Evolutionary conservation across 1,284 basidiomycete species (phyloP).

Genomic region (Cutaneotrichosporon arboriforme): DNA sequence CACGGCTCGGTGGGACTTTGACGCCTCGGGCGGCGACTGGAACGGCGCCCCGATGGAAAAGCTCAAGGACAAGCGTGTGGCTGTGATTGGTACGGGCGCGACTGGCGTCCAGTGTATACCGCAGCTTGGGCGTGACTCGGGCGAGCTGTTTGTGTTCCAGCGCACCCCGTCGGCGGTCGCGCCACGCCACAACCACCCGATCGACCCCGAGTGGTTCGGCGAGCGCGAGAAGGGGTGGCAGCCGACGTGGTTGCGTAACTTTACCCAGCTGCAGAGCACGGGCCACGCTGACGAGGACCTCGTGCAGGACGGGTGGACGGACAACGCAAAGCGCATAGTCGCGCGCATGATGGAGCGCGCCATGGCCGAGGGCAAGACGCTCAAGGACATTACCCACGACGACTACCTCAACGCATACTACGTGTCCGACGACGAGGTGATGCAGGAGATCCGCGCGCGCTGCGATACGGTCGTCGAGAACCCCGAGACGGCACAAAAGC

Average conservation of each 20-base stretch:
- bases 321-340: conserved; percentile 7
- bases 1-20: conserved; percentile 16
- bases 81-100: conserved; percentile 12
- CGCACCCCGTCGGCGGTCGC: conserved; percentile 13
- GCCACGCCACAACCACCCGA: conserved; percentile 12
- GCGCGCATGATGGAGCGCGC: conserved; percentile 6
- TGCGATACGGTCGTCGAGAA: conserved; percentile 12
- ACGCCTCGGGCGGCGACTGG: conserved; percentile 11
- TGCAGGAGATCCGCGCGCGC: conserved; percentile 3
- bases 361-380: background rate
- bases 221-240: conserved; percentile 13
- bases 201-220: conserved; percentile 16
- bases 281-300: conserved; percentile 6
- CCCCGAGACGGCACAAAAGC: conserved; percentile 2
- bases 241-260: conserved; percentile 12
- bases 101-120: conserved; percentile 13
- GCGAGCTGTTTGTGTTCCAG: conserved; percentile 16
- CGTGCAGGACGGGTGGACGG: conserved; percentile 15
- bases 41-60: conserved; percentile 5
- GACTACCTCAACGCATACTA: conserved; percentile 9
- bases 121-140: conserved; percentile 4
- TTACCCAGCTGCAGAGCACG: conserved; percentile 5
- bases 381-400: background rate
- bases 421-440: conserved; percentile 9
- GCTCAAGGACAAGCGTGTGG: conserved; percentile 12